Base-by-base conservation (phyloP, 345 rosid genomes). In the Linum lewisii region DNA sequence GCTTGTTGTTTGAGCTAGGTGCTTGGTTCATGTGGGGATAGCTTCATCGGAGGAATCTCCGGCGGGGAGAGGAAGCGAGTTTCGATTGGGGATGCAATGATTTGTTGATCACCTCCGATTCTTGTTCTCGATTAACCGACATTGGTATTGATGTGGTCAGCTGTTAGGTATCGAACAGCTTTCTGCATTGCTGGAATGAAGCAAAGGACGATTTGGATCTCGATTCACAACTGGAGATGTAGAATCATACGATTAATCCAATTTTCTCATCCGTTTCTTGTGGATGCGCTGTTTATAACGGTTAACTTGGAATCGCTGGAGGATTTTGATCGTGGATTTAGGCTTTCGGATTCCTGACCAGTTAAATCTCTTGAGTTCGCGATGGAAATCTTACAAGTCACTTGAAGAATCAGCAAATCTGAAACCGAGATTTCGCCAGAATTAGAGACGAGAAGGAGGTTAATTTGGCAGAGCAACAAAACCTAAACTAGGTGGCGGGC, bases 311-410 rank as follows among this genome's bases (percentile, higher is more conserved):
- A 73, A 29, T 73, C 57, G 50, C 83, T 88, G 2, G 93, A 86
- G 67, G 82, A 84, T 69, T 80, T 79, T n/a, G 3, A 82, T 86
- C 15, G 44, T 61, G 2, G 71, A 70, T 19, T 44, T 84, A 36
- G 97, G 98, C 13, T 81, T 77, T 60, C 80, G 73, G 68, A 81
- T 86, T 50, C 98, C 95, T 0, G 47, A 62, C 25, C 95, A 88
- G 60, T 61, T 88, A 18, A 84, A 92, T 50, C 90, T 18, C 73
- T 88, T 0, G 95, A 92, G 50, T 88, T 79, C 54, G 89, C 95
- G 57, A 83, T 88, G 96, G 98, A 92, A 63, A 86, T 84, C 26
- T 73, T 92, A 19, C 75, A 72, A n/a, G 4, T 59, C 74, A 0
- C 72, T 86, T 4, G 78, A 80, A 44, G 73, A 71, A 16, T 21